phyloP scores from a whole-genome alignment of 108 stramenopile species.

The Chaetoceros muelleri region DNA sequence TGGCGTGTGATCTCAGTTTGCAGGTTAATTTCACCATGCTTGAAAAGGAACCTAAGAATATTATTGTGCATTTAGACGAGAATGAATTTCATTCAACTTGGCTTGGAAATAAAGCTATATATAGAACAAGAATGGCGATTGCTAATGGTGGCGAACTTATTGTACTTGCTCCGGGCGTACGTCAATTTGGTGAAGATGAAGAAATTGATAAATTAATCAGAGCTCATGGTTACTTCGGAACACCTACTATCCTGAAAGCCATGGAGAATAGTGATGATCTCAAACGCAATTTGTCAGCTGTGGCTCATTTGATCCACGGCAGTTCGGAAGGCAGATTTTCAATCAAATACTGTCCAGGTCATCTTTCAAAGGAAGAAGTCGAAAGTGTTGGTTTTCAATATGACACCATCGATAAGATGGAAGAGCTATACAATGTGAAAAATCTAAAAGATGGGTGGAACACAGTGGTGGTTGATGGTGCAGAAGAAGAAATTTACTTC shows the following conservation, averaged over 20 bases:
- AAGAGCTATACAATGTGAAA: constrained; percentile 42
- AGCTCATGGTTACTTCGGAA: constrained; percentile 85
- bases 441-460: constrained; percentile 83
- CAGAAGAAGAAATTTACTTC: constrained; percentile 79
- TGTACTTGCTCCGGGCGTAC: constrained; percentile 85
- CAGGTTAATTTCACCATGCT: constrained; percentile 86
- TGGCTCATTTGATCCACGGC: constrained; percentile 94
- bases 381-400: constrained; percentile 82
- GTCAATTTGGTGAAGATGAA: constrained; percentile 84
- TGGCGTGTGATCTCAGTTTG: constrained; percentile 79
- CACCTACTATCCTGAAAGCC: constrained; percentile 68
- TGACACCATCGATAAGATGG: constrained; percentile 56
- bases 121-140: constrained; percentile 92
- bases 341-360: constrained; percentile 87
- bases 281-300: constrained; percentile 79
- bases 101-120: constrained; percentile 94
- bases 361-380: constrained; percentile 70
- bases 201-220: constrained; percentile 82
- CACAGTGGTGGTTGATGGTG: constrained; percentile 16
- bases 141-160: constrained; percentile 88
- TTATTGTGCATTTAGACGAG: constrained; percentile 83
- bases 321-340: constrained; percentile 86
- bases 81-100: constrained; percentile 93
- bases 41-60: constrained; percentile 57
- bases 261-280: constrained; percentile 71